Base-by-base conservation (phyloP, 2,329 filamentous ascomycete genomes). In the Apiospora rasikravindrae region DNA sequence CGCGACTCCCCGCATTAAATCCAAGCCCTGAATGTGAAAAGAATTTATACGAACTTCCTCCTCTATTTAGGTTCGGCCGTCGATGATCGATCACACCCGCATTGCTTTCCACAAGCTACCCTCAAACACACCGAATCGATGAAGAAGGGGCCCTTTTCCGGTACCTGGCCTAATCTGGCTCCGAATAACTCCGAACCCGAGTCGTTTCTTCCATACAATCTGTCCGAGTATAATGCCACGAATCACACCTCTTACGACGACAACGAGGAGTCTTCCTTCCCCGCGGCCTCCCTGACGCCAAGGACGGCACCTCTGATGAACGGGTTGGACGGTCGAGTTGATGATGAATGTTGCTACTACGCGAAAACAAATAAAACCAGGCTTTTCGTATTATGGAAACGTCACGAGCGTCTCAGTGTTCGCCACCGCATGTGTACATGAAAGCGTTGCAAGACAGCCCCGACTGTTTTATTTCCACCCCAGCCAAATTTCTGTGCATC, bases 11-110 rank as follows among this genome's bases (percentile, higher is more conserved):
- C 88, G 89, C 86, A 93, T 92, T 84, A 88, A 89, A 83, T 82
- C 82, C 81, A 90, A 91, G 84, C 88, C 89, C 85, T 91, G 91
- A 87, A 68, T 33, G 40, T 44, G 51, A 89, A 73, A 90, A 90
- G 87, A 88, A 87, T 88, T 88, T 86, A 92, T 92, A 87, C 92
- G 87, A 93, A 91, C 88, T 89, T 88, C 87, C 86, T 87, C 90
- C 86, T 89, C 84, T 90, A 69, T 93, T 88, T 93, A 97, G 94
- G 92, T 97, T 97, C 92, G 94, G 94, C 88, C 93, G 95, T 87
- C 94, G 94, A 93, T 97, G 95, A 91, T 80, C 80, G 78, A 75
- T 75, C 75, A 76, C 71, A 69, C 75, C 37, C 69, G 40, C 53
- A 37, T 16, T 64, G 51, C 69, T 70, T 51, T 40, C 57, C 14